Evolutionary conservation across 139 green algal species (phyloP).

Genomic region (Edaphochlamys debaryana): DNA sequence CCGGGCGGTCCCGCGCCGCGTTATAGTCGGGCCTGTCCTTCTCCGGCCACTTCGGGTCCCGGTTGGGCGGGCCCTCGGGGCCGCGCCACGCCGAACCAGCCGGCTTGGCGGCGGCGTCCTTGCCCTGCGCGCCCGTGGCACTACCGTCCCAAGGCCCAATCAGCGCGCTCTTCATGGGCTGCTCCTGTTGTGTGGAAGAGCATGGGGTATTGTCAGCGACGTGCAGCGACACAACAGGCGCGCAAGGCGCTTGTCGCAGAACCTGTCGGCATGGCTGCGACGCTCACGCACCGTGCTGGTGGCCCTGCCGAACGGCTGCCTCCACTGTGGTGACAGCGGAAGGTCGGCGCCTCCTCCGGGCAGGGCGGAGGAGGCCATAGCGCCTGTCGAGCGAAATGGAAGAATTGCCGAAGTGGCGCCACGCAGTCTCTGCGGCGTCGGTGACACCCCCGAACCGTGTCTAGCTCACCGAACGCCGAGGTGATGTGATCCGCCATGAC

Average conservation of each 20-base stretch:
- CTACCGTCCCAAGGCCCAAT: conserved; percentile 40
- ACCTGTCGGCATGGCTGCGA: too few relatives aligned
- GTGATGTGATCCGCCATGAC: conserved; percentile 39
- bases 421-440: too few relatives aligned
- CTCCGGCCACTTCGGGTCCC: conserved; percentile 36
- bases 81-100: conserved; percentile 5
- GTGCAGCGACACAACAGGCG: too few relatives aligned
- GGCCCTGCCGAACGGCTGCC: conserved; percentile 17
- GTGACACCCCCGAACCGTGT: too few relatives aligned
- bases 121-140: not conserved
- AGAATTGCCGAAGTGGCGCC: not conserved
- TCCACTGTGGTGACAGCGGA: conserved; percentile 33
- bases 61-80: not conserved
- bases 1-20: conserved; percentile 26
- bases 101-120: conserved; percentile 40
- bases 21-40: conserved; percentile 41
- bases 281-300: conserved; percentile 23
- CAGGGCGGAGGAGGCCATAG: not conserved
- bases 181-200: too few relatives aligned
- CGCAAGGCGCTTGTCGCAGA: too few relatives aligned
- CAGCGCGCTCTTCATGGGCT: conserved; percentile 40
- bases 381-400: too few relatives aligned
- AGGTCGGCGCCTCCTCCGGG: conserved; percentile 23
- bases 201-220: too few relatives aligned
- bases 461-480: conserved; percentile 28